Conservation (phyloP, 352 stramenopile species). For the Pythium graminicola region DNA sequence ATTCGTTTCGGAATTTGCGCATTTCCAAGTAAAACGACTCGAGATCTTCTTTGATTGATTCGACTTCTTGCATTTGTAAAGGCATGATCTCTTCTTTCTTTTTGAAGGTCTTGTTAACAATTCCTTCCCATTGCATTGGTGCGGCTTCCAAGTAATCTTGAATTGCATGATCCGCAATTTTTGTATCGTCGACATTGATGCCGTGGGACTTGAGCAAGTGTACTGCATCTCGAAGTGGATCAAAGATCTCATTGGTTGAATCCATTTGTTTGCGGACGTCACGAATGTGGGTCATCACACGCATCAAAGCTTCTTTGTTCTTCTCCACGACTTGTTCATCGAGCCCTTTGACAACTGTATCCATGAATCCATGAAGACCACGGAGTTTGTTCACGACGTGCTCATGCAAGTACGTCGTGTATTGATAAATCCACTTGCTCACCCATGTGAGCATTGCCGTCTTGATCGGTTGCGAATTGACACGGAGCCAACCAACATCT, state of each 20-base stretch:
- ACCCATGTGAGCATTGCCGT: conserved; percentile 94
- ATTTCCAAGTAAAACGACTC: conserved; percentile 94
- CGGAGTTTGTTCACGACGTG: conserved; percentile 88
- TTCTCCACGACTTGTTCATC: conserved; percentile 88
- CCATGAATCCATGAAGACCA: conserved; percentile 91
- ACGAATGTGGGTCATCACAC: conserved; percentile 95
- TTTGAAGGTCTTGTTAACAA: conserved; percentile 98
- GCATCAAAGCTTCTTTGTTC: conserved; percentile 94
- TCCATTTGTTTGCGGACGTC: conserved; percentile 93
- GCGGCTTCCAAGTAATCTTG: conserved; percentile 94
- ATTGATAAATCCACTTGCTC: conserved; percentile 95
- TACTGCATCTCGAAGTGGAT: conserved; percentile 91
- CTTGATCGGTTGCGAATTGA: conserved; percentile 97
- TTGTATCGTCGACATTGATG: conserved; percentile 87
- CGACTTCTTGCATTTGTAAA: conserved; percentile 94
- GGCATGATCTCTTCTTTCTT: conserved; percentile 98
- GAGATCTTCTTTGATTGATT: conserved; percentile 91
- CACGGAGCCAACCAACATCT: conserved; percentile 96
- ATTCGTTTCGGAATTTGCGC: conserved; percentile 93
- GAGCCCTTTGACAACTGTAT: conserved; percentile 85
- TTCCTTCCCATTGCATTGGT: conserved; percentile 94
- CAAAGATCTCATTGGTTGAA: conserved; percentile 91
- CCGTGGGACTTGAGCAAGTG: conserved; percentile 93
- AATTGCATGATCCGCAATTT: conserved; percentile 72
- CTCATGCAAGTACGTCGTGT: conserved; percentile 91